These are phyloP conservation scores for Theobroma cacao DNA, from an alignment of 345 rosid genomes.

Conservation along the genomic window DNA sequence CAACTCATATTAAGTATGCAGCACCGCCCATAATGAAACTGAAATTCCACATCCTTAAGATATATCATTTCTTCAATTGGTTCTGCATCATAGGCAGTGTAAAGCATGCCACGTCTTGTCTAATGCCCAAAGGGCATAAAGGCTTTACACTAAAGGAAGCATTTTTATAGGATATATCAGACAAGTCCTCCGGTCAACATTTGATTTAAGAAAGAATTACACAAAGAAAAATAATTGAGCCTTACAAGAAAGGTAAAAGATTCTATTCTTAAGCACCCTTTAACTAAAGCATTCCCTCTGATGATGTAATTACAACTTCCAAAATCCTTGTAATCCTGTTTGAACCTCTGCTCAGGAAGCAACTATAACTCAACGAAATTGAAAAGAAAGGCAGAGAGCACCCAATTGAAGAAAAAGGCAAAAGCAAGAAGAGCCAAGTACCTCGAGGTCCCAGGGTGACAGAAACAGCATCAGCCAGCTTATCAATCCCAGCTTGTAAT, in stretches of 20 bases:
- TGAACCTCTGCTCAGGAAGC: neutral
- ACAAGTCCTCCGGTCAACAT: neutral
- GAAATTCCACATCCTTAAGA: neutral
- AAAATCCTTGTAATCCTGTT: neutral
- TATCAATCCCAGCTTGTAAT: slow-evolving; percentile 82
- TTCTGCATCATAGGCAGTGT: neutral
- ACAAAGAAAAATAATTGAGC: neutral
- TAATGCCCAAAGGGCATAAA: neutral
- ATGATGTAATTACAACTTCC: neutral
- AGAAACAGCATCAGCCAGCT: slow-evolving; percentile 89
- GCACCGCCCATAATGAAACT: neutral
- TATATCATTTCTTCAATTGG: neutral
- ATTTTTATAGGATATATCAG: neutral
- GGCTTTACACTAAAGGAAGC: neutral
- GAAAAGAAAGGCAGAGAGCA: neutral
- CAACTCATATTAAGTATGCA: slow-evolving; percentile 11
- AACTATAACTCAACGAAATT: neutral
- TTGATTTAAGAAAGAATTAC: neutral
- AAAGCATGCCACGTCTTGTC: neutral
- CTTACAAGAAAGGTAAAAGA: neutral
- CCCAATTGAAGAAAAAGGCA: neutral
- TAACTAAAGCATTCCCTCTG: neutral
- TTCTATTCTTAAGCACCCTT: neutral
- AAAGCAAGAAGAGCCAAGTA: slow-evolving; percentile 15
- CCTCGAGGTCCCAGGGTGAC: slow-evolving; percentile 83